Evolutionary conservation across 2,329 filamentous ascomycete genomes (phyloP), one percentile per base, ranked within the genome.

Genomic region (Colletotrichum eremochloae): DNA sequence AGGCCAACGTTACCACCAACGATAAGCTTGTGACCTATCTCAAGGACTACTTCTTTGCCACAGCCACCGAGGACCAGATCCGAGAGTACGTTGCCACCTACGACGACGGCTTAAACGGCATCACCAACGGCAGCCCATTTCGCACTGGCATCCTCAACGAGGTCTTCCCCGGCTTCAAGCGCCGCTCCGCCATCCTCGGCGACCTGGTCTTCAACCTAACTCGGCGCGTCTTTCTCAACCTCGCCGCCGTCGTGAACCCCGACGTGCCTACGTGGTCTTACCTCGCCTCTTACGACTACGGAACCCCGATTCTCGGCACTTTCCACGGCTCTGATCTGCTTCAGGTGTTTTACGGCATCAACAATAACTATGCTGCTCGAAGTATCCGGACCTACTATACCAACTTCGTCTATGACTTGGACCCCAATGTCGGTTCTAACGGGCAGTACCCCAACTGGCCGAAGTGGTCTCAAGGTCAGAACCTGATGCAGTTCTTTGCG

Each of bases 311-410:
- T 63, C 80, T 96, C 0, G 94, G 94, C 20, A 96, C 93, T 0
- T 93, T 94, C 81, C 94, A 97, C 79, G 92, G 82, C 15, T 89
- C 87, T 1, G 93, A 96, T 75, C 76, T 95, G 1, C 75, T 94
- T 4, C 89, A 93, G 78, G 87, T 93, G 0, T 94, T 94, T 76
- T 1, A 81, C 81, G 70, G 78, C 80, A 15, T 82, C 81, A 0
- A 80, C 80, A 31, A 76, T 81, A 66, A 78, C 79, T 33, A 50
- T 79, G 0, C 82, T 80, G 63, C 46, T 80, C 69, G 69, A n/a
- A 72, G 69, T 46, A 84, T 55, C 80, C 75, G 2, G 68, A 88
- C 87, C 0, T 95, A 95, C 80, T 95, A 94, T 77, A 85, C 91
- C 76, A 91, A 89, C 63, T 96, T 96, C 78, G 76, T 95, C 9